Percentiles rank a stretch among this genome's conserved stretches.
Evolutionary conservation across 1,284 basidiomycete genomes (phyloP).

Genomic region (Phenoliferia sp.): DNA sequence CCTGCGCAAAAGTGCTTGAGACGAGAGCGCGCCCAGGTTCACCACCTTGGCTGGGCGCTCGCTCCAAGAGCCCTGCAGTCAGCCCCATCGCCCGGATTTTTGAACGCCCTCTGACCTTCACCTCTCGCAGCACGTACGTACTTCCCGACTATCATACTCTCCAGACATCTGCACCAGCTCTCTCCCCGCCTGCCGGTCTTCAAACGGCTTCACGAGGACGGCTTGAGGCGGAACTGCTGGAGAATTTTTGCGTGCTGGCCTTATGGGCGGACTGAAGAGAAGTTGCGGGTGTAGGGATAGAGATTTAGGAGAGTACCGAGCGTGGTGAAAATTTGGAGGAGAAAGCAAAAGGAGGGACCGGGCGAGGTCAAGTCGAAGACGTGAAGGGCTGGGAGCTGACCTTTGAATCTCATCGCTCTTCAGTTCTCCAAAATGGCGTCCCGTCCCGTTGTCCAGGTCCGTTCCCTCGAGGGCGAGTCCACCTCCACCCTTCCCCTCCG

Average conservation of each 20-base stretch:
- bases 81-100: too few species aligned
- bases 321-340: not conserved
- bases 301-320: not conserved
- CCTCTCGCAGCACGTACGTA: conserved; percentile 1
- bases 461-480: conserved; percentile 32
- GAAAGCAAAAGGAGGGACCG: not conserved
- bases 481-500: conserved; percentile 30
- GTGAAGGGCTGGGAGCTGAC: not conserved
- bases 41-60: too few species aligned
- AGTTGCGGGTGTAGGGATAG: not conserved
- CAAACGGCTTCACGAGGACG: not conserved
- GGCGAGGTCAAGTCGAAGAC: not conserved
- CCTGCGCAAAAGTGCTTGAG: too few species aligned
- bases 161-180: not conserved
- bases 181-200: not conserved
- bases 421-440: conserved; percentile 28
- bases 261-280: not conserved
- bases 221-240: not conserved
- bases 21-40: too few species aligned
- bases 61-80: too few species aligned
- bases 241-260: not conserved
- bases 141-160: not conserved
- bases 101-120: not conserved
- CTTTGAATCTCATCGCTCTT: not conserved
- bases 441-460: conserved; percentile 35